These are phyloP conservation scores for Paracoccidioides lutzii DNA, from an alignment of 2,329 filamentous ascomycete species.

Conservation along the genomic window DNA sequence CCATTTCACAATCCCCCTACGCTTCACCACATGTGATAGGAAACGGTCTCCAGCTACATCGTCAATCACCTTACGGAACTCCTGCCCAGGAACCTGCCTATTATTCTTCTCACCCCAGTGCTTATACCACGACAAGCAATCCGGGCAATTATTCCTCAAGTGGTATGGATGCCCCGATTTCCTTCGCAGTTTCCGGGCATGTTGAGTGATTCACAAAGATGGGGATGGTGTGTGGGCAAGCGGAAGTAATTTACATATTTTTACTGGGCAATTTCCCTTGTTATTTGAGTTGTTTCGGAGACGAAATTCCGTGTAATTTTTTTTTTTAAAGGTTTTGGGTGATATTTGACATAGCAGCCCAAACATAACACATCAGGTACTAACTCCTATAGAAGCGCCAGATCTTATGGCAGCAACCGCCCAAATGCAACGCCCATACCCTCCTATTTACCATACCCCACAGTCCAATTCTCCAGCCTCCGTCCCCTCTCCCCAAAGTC, in stretches of 20 bases:
- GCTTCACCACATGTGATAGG: conserved; percentile 18
- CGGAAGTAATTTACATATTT: not conserved
- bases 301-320: not conserved
- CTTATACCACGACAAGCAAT: conserved; percentile 71
- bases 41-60: conserved; percentile 36
- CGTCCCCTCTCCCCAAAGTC: conserved; percentile 74
- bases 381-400: conserved; percentile 51
- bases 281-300: not conserved
- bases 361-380: not conserved
- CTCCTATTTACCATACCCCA: conserved; percentile 88
- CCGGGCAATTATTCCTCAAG: conserved; percentile 76
- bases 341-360: conserved; percentile 6
- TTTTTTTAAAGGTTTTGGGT: not conserved
- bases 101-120: conserved; percentile 67
- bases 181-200: not conserved
- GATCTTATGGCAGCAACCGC: conserved; percentile 53
- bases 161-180: conserved; percentile 53
- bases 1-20: conserved; percentile 22
- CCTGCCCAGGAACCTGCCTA: conserved; percentile 55
- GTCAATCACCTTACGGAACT: conserved; percentile 52
- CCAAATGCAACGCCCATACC: conserved; percentile 60
- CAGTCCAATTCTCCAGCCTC: conserved; percentile 92
- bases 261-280: not conserved
- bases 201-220: not conserved
- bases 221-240: not conserved